phyloP scores from a whole-genome alignment of 2,329 filamentous ascomycete genomes.

The Sarocladium kiliense region DNA sequence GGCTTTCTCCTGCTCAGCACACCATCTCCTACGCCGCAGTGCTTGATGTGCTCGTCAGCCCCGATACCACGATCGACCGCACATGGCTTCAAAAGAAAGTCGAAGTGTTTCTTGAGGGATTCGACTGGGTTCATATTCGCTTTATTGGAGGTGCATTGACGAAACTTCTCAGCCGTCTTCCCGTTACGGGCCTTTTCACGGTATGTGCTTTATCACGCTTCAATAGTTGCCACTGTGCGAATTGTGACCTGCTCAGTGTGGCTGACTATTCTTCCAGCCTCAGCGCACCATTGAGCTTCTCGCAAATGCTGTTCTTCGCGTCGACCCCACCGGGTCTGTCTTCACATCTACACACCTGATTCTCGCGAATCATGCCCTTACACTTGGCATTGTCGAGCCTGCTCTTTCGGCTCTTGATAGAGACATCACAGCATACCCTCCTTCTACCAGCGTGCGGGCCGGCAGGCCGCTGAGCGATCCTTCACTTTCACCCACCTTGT shows the following conservation, averaged over 20 bases:
- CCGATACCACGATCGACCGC: neutral
- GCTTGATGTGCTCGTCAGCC: neutral
- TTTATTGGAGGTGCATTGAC: neutral
- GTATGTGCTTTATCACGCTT: neutral
- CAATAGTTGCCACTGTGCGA: neutral
- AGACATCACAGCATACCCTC: constrained; percentile 61
- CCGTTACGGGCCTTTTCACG: neutral
- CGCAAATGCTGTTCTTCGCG: constrained; percentile 51
- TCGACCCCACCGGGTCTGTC: constrained; percentile 62
- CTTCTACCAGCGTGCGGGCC: constrained; percentile 29
- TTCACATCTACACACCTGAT: constrained; percentile 60
- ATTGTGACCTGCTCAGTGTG: neutral
- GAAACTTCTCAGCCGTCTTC: neutral
- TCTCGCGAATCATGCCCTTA: constrained; percentile 54
- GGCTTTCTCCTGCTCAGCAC: neutral
- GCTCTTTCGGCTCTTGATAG: constrained; percentile 59
- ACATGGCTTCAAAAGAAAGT: neutral
- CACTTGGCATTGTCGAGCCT: constrained; percentile 45
- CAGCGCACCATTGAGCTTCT: constrained; percentile 16
- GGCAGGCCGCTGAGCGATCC: constrained; percentile 40
- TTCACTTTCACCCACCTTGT: constrained; percentile 42
- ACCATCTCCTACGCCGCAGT: constrained; percentile 1
- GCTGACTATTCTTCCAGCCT: neutral
- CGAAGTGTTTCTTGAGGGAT: neutral
- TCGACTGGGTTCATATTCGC: constrained; percentile 3